A percentile compares a stretch with the other conserved stretches of the same genome.
Conservation (phyloP, 1,284 basidiomycete species). For the Moesziomyces sp. region DNA sequence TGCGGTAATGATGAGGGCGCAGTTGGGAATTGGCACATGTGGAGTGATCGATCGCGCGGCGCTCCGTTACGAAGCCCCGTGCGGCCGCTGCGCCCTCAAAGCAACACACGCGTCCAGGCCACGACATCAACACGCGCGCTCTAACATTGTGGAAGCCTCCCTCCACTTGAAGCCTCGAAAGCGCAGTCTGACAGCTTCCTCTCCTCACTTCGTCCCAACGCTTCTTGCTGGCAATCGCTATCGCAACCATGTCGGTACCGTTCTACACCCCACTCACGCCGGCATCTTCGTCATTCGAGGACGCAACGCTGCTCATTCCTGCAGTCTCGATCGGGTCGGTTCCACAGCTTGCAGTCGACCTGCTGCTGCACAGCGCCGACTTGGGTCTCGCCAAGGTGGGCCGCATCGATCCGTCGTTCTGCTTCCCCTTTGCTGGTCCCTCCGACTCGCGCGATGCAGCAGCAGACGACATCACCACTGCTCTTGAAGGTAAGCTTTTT, state of each 20-base stretch:
- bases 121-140: not conserved
- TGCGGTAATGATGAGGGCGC: constrained; percentile 5
- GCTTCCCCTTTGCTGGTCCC: constrained; percentile 57
- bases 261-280: constrained; percentile 22
- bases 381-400: constrained; percentile 47
- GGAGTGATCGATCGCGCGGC: constrained; percentile 37
- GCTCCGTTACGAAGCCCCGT: constrained; percentile 2
- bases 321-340: constrained; percentile 59
- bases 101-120: constrained; percentile 12
- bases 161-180: constrained; percentile 15
- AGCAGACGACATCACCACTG: constrained; percentile 17
- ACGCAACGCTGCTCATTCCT: constrained; percentile 54
- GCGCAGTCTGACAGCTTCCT: constrained; percentile 19
- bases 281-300: constrained; percentile 9
- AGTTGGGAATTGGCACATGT: constrained; percentile 13
- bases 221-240: not conserved
- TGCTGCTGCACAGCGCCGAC: constrained; percentile 43
- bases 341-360: constrained; percentile 57
- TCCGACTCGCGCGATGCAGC: constrained; percentile 21
- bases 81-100: constrained; percentile 11
- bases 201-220: not conserved
- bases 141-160: constrained; percentile 4
- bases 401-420: constrained; percentile 43
- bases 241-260: constrained; percentile 9
- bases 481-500: constrained; percentile 23